phyloP scores from a whole-genome alignment of 1,284 basidiomycete species.

The Amylostereum areolatum region DNA sequence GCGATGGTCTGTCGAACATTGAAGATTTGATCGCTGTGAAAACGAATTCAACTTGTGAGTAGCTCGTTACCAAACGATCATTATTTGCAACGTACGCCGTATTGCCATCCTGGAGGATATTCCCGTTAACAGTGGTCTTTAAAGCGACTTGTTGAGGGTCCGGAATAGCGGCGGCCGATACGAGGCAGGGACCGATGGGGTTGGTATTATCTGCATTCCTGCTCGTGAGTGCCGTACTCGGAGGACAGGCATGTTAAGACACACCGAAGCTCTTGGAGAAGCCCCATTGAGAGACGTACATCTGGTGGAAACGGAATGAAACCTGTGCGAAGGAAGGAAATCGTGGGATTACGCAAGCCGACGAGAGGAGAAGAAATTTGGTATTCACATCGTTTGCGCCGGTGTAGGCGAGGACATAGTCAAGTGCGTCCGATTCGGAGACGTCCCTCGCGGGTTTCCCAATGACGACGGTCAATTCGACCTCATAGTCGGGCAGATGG shows the following conservation, averaged over 20 bases:
- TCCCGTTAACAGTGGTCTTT: conserved; percentile 64
- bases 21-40: conserved; percentile 67
- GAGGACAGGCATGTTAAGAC: conserved; percentile 12
- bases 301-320: conserved; percentile 76
- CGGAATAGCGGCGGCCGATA: conserved; percentile 55
- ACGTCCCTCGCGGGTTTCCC: conserved; percentile 78
- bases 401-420: conserved; percentile 80
- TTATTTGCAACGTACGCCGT: conserved; percentile 47
- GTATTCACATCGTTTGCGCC: conserved; percentile 68
- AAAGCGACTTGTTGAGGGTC: conserved; percentile 69
- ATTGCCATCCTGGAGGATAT: conserved; percentile 66
- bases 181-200: conserved; percentile 73
- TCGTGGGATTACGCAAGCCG: not conserved
- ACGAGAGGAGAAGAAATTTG: not conserved
- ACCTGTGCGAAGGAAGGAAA: conserved; percentile 35
- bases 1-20: conserved; percentile 66
- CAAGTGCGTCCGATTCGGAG: conserved; percentile 65
- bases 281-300: conserved; percentile 73
- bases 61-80: conserved; percentile 14
- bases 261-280: conserved; percentile 81
- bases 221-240: not conserved
- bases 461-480: conserved; percentile 83
- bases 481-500: conserved; percentile 82
- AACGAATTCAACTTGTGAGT: not conserved
- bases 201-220: conserved; percentile 58